Base-by-base conservation (phyloP, 345 rosid genomes). In the Ailanthus altissimus region DNA sequence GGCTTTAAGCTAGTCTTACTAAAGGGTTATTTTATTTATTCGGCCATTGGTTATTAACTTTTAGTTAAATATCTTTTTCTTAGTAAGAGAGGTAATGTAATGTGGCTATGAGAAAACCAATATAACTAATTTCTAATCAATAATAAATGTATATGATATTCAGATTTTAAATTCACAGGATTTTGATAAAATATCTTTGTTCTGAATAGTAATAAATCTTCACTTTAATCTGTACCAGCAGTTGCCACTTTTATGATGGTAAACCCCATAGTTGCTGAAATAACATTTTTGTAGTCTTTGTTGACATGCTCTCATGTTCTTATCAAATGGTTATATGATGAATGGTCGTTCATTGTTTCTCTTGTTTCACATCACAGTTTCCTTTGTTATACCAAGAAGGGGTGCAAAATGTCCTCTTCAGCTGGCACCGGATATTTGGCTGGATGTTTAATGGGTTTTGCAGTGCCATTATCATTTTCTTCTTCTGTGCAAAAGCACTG, bases 301-400 rank as follows among this genome's bases (percentile, higher is more conserved):
- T 14, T 78, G 14, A 47, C 45, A 47, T 61, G 18, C 50, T 45
- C 51, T 45, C 15, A 18, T n/a, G 46, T 59, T 74, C 32, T 67
- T 15, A 4, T 40, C 21, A 49, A 56, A 42, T 12, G 25, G 13
- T 85, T 64, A 36, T 59, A 8, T 32, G 15, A 73, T n/a, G 26
- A 57, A 73, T n/a, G 38, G 51, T 51, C 54, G 2, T 64, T 77
- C 61, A 78, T 49, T 56, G 1, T n/a, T 65, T 72, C 11, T 73
- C 61, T 43, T 49, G 26, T 80, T 23, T 63, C 8, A 43, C 78
- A n/a, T 81, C 25, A 72, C 93, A 95, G 99, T 95, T 91, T 77
- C 99, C 99, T 1, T 63, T 88, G 32, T 80, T 95, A 75, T 95
- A 95, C 88, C 98, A 93, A 88, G 93, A 93, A 88, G 99, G 98